Conservation (phyloP, 176 grass and related monocot genomes). For the Oryza glumipatula region DNA sequence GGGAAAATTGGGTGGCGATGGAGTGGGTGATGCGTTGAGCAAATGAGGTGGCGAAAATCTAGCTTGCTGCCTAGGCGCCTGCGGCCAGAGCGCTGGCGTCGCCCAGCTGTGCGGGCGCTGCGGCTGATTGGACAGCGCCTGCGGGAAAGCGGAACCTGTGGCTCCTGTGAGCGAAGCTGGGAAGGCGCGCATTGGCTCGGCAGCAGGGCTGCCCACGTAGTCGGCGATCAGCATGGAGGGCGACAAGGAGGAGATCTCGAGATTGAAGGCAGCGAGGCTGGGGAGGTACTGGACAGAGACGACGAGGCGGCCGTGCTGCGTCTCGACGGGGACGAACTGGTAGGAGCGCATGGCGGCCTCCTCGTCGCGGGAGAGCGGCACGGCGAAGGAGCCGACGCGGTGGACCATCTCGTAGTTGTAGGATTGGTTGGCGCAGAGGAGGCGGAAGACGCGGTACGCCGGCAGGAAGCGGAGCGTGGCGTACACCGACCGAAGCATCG, state of each 20-base stretch:
- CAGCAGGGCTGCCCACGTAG: conserved; percentile 75
- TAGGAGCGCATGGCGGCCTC: conserved; percentile 58
- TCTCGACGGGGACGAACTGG: conserved; percentile 74
- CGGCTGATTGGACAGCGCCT: conserved; percentile 39
- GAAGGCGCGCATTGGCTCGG: conserved; percentile 71
- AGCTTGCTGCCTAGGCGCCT: conserved; percentile 38
- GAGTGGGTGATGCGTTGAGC: conserved; percentile 62
- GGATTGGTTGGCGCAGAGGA: conserved; percentile 68
- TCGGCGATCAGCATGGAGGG: conserved; percentile 72
- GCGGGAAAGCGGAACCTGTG: conserved; percentile 38
- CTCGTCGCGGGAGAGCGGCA: conserved; percentile 73
- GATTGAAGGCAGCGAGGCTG: conserved; percentile 66
- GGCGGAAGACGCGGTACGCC: conserved; percentile 71
- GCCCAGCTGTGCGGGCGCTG: conserved; percentile 71
- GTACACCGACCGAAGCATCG: conserved; percentile 77
- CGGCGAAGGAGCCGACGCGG: conserved; percentile 62
- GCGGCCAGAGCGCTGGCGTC: conserved; percentile 52
- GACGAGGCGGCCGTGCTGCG: conserved; percentile 68
- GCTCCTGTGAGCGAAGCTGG: conserved; percentile 71
- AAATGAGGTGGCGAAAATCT: conserved; percentile 60
- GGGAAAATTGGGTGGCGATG: conserved; percentile 71
- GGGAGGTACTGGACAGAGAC: conserved; percentile 79
- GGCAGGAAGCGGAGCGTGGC: conserved; percentile 68
- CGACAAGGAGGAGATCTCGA: conserved; percentile 71
- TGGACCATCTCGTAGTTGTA: conserved; percentile 92